A percentile compares a stretch with the other conserved stretches of the same genome.
These are phyloP conservation scores for Sugiyamaella smithiae DNA, from an alignment of 805 yeast genomes.

Conservation along the genomic window DNA sequence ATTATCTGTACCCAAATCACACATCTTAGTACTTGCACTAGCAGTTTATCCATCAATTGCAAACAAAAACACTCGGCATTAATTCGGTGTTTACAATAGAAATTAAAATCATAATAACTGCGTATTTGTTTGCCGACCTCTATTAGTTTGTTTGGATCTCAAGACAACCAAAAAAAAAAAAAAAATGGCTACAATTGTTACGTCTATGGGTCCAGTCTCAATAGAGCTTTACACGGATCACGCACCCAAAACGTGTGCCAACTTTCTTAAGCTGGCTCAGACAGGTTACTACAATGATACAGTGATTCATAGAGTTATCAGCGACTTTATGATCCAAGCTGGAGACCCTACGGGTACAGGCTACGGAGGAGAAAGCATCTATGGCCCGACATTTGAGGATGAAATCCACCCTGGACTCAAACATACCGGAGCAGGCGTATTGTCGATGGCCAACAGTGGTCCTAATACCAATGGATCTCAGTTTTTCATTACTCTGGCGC, in stretches of 20 bases:
- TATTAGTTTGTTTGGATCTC: too few relatives aligned
- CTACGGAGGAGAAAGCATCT: conserved; percentile 70
- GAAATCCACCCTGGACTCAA: conserved; percentile 53
- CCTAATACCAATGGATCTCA: conserved; percentile 90
- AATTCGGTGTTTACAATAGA: too few relatives aligned
- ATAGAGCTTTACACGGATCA: conserved; percentile 30
- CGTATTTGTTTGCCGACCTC: too few relatives aligned
- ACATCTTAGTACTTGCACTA: too few relatives aligned
- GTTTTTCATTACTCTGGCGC: conserved; percentile 82
- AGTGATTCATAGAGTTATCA: conserved; percentile 76
- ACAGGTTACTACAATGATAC: conserved; percentile 53
- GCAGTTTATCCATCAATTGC: too few relatives aligned
- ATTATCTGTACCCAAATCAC: too few relatives aligned
- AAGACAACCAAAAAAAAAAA: too few relatives aligned
- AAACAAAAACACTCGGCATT: too few relatives aligned
- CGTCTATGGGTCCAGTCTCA: conserved; percentile 23
- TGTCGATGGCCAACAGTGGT: conserved; percentile 93
- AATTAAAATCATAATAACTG: too few relatives aligned
- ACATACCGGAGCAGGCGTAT: conserved; percentile 76
- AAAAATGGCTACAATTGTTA: conserved; percentile 1
- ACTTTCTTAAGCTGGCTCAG: conserved; percentile 24
- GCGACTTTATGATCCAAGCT: conserved; percentile 33
- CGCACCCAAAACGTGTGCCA: conserved; percentile 29
- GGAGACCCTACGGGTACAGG: conserved; percentile 36
- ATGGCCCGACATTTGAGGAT: conserved; percentile 77